Conservation (phyloP, 2,329 filamentous ascomycete species). For the Myriosclerotinia duriaeana region DNA sequence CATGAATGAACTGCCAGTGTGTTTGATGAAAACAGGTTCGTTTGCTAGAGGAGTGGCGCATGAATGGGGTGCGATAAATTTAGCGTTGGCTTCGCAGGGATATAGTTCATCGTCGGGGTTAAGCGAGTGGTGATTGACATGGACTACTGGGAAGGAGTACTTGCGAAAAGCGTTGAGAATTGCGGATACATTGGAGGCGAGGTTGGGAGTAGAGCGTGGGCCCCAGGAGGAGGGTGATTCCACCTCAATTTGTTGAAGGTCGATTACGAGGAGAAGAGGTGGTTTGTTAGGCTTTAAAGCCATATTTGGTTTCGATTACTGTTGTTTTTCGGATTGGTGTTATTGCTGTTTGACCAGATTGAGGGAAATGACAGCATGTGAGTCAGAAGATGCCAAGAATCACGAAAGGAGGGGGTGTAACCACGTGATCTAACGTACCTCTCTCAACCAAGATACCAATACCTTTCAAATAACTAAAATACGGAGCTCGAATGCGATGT, state of each 20-base stretch:
- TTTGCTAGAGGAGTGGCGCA: constrained; percentile 25
- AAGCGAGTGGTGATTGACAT: constrained; percentile 31
- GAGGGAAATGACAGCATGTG: neutral
- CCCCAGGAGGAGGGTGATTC: constrained; percentile 28
- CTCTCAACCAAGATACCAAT: no score
- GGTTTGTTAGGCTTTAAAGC: neutral
- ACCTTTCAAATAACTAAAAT: no score
- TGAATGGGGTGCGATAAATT: constrained; percentile 27
- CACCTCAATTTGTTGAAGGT: constrained; percentile 33
- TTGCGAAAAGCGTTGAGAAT: constrained; percentile 31
- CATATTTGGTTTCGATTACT: neutral
- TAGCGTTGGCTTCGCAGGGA: constrained; percentile 22
- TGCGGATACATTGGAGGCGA: constrained; percentile 27
- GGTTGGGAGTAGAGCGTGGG: constrained; percentile 32
- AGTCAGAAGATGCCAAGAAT: constrained; percentile 4
- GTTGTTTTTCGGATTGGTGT: neutral
- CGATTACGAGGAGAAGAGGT: constrained; percentile 32
- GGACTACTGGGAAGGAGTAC: constrained; percentile 28
- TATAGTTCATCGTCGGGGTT: constrained; percentile 26
- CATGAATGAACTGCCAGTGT: constrained; percentile 31
- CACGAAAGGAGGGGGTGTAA: neutral
- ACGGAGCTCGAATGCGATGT: no score
- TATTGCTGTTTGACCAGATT: neutral
- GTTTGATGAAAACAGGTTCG: constrained; percentile 31
- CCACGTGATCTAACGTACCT: neutral